A percentile compares a stretch with the other conserved stretches of the same genome.
Evolutionary conservation across 2,329 filamentous ascomycete genomes (phyloP).

Genomic region (Trichoderma arundinaceum): DNA sequence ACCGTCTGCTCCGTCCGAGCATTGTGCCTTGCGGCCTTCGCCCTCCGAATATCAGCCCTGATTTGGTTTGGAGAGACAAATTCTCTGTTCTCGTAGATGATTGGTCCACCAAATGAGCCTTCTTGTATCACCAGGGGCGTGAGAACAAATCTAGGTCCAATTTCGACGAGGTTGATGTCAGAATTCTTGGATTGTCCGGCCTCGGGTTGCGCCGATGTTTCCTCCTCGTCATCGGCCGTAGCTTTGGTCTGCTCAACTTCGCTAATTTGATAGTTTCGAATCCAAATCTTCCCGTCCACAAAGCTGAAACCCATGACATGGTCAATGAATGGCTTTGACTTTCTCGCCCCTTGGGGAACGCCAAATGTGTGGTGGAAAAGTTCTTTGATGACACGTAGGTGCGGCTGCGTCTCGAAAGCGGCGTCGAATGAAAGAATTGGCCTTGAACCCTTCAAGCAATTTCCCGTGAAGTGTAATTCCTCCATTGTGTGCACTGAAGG

Average conservation of each 20-base stretch:
- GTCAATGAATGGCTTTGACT: slow-evolving; percentile 95
- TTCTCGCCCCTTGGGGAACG: slow-evolving; percentile 84
- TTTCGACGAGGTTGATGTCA: slow-evolving; percentile 85
- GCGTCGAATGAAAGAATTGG: slow-evolving; percentile 91
- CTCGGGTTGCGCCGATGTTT: slow-evolving; percentile 49
- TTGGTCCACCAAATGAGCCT: slow-evolving; percentile 90
- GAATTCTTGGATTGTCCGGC: slow-evolving; percentile 63
- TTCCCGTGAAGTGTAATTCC: slow-evolving; percentile 94
- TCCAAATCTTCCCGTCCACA: slow-evolving; percentile 93
- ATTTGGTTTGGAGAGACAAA: slow-evolving; percentile 97
- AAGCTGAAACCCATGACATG: slow-evolving; percentile 92
- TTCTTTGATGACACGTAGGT: slow-evolving; percentile 85
- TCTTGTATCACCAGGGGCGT: slow-evolving; percentile 96
- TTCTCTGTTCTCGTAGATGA: slow-evolving; percentile 98
- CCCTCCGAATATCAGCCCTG: slow-evolving; percentile 76
- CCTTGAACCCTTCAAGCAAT: slow-evolving; percentile 91
- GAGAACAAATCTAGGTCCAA: slow-evolving; percentile 89
- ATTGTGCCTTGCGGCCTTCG: slow-evolving; percentile 80
- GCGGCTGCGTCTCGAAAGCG: slow-evolving; percentile 79
- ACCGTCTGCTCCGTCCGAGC: slow-evolving; percentile 74
- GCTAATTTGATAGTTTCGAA: slow-evolving; percentile 90
- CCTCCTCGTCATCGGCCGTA: slow-evolving; percentile 49
- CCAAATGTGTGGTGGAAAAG: slow-evolving; percentile 89
- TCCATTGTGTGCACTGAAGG: slow-evolving; percentile 88
- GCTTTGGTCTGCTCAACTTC: slow-evolving; percentile 72